Conservation (phyloP, 169 alveolate species). For the Theileria parva region DNA sequence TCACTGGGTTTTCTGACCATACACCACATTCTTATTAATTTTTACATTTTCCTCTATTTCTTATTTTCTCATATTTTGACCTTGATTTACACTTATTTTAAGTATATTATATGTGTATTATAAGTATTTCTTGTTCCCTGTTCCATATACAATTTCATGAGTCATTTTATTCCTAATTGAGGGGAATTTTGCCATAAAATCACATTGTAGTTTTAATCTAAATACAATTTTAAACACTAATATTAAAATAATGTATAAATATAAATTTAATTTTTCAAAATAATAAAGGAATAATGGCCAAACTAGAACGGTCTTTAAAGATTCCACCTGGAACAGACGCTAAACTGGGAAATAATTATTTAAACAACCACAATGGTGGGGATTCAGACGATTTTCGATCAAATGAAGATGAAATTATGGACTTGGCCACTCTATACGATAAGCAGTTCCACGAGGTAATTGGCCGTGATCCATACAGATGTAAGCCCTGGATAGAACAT, state of each 20-base stretch:
- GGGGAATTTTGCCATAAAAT: no score
- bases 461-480: conserved; percentile 42
- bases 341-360: neutral
- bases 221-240: no score
- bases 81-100: no score
- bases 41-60: no score
- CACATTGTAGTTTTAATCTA: no score
- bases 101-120: no score
- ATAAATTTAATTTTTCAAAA: no score
- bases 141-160: no score
- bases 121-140: no score
- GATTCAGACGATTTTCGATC: neutral
- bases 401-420: conserved; percentile 10
- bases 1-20: neutral
- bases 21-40: conserved; percentile 10
- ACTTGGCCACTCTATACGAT: conserved; percentile 57
- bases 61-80: no score
- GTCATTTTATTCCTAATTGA: no score
- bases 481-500: conserved; percentile 67
- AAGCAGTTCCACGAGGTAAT: conserved; percentile 62
- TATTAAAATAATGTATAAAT: no score
- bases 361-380: neutral
- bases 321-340: neutral
- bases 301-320: neutral
- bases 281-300: neutral